These are phyloP conservation scores for Leucocoprinus sp. DNA, from an alignment of 768 basidiomycete genomes.

Conservation along the genomic window DNA sequence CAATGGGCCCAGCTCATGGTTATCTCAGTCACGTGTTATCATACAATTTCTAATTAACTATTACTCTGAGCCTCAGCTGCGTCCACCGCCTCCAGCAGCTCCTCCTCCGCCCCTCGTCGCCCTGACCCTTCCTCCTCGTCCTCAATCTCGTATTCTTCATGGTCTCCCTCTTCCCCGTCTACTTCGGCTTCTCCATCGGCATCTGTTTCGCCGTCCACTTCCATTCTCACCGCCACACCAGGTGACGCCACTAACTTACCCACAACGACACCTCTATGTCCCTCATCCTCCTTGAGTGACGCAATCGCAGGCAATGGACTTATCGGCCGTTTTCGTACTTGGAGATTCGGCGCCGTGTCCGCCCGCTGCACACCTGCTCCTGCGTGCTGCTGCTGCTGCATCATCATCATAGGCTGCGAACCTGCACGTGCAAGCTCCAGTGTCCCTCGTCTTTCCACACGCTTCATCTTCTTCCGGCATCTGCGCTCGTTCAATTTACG, in stretches of 20 bases:
- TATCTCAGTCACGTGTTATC: too few species aligned
- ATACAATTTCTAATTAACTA: too few species aligned
- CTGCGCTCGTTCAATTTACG: too few species aligned
- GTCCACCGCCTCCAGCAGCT: slow-evolving; percentile 14
- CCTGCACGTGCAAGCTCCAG: slow-evolving; percentile 33
- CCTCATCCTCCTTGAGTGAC: slow-evolving; percentile 8
- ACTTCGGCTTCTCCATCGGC: slow-evolving; percentile 26
- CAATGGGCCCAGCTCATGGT: too few species aligned
- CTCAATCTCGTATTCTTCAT: slow-evolving; percentile 19
- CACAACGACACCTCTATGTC: slow-evolving; percentile 1
- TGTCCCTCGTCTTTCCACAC: slow-evolving; percentile 67
- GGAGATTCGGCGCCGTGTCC: too few species aligned
- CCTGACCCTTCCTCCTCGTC: slow-evolving; percentile 14
- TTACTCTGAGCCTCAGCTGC: slow-evolving; percentile 14
- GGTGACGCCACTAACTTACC: too few species aligned
- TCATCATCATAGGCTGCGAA: too few species aligned
- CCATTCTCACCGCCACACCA: too few species aligned
- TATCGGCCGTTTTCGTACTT: slow-evolving; percentile 4
- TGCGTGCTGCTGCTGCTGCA: too few species aligned
- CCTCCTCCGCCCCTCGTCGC: slow-evolving; percentile 16
- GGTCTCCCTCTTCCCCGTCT: slow-evolving; percentile 20
- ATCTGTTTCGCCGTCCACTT: slow-evolving; percentile 19
- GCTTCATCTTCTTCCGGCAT: slow-evolving; percentile 83
- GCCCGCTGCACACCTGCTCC: too few species aligned
- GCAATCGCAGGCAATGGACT: slow-evolving; percentile 9